phyloP scores from a whole-genome alignment of 805 yeast species.

The Metschnikowia colocasiae region DNA sequence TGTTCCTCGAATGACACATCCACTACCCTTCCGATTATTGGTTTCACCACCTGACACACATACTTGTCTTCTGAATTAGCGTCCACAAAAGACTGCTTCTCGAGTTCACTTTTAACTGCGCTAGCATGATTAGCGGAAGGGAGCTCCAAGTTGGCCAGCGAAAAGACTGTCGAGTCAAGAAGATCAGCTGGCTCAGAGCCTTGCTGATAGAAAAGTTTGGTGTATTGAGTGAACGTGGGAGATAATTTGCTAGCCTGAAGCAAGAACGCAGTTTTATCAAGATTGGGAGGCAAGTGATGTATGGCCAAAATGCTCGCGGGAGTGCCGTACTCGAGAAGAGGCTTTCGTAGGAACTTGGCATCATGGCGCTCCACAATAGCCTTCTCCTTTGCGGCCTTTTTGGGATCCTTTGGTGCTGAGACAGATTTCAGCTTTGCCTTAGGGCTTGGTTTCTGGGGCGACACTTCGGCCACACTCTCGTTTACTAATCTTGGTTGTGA shows the following conservation, averaged over 20 bases:
- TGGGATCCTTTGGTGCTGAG: not conserved
- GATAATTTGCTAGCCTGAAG: constrained; percentile 20
- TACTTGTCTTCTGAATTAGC: constrained; percentile 24
- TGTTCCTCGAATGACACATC: constrained; percentile 13
- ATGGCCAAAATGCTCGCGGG: constrained; percentile 17
- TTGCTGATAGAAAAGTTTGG: constrained; percentile 15
- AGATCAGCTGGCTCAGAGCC: constrained; percentile 17
- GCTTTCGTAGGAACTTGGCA: not conserved
- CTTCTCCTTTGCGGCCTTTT: not conserved
- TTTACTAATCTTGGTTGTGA: not conserved
- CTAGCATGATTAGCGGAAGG: constrained; percentile 7
- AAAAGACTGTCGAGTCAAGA: constrained; percentile 20
- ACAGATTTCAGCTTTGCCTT: not conserved
- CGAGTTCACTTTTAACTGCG: constrained; percentile 11
- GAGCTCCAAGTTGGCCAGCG: constrained; percentile 20
- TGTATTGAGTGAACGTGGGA: not conserved
- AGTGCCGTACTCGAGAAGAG: constrained; percentile 13
- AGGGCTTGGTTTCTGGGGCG: not conserved
- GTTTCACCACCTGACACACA: constrained; percentile 13
- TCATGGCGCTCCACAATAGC: not conserved
- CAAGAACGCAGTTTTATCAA: constrained; percentile 16
- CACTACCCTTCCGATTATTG: constrained; percentile 14
- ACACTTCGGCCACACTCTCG: not conserved
- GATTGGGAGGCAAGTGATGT: constrained; percentile 24
- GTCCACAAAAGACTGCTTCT: constrained; percentile 24